These are phyloP conservation scores for Crucibulum parvulum DNA, from an alignment of 1,284 basidiomycete genomes.

Conservation along the genomic window DNA sequence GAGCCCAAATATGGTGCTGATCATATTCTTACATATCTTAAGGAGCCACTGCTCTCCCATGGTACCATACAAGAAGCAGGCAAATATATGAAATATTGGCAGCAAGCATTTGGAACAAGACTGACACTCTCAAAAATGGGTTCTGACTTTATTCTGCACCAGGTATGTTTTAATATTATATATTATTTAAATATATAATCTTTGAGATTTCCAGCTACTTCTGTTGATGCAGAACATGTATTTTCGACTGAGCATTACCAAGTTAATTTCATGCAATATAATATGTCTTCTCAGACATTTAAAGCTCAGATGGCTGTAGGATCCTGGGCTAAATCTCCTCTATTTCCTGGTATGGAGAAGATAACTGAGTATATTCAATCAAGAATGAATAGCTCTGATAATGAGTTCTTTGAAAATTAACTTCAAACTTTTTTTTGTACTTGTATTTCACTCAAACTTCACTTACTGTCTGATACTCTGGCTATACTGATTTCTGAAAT, in stretches of 20 bases:
- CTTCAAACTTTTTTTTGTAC: no score
- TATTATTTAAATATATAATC: neutral
- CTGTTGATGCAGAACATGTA: slow-evolving; percentile 11
- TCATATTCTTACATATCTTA: slow-evolving; percentile 20
- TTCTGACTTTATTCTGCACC: no score
- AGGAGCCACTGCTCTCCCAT: slow-evolving; percentile 12
- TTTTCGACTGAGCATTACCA: slow-evolving; percentile 6
- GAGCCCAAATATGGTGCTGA: slow-evolving; percentile 1
- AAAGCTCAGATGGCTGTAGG: slow-evolving; percentile 9
- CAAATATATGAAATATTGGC: slow-evolving; percentile 23
- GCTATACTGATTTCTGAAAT: no score
- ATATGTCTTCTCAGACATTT: slow-evolving; percentile 9
- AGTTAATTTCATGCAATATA: slow-evolving; percentile 4
- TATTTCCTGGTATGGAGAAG: no score
- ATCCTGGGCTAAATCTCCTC: no score
- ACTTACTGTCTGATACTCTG: no score
- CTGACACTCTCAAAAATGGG: slow-evolving; percentile 25
- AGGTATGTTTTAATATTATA: neutral
- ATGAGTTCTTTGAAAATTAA: no score
- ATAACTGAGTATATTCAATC: no score
- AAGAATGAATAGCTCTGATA: no score
- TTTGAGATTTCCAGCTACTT: slow-evolving; percentile 2
- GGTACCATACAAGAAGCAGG: slow-evolving; percentile 15
- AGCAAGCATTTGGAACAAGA: slow-evolving; percentile 3
- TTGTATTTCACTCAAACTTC: no score